Base-by-base conservation (phyloP, 495 filamentous ascomycete species). In the Elaphomyces granulatus region DNA sequence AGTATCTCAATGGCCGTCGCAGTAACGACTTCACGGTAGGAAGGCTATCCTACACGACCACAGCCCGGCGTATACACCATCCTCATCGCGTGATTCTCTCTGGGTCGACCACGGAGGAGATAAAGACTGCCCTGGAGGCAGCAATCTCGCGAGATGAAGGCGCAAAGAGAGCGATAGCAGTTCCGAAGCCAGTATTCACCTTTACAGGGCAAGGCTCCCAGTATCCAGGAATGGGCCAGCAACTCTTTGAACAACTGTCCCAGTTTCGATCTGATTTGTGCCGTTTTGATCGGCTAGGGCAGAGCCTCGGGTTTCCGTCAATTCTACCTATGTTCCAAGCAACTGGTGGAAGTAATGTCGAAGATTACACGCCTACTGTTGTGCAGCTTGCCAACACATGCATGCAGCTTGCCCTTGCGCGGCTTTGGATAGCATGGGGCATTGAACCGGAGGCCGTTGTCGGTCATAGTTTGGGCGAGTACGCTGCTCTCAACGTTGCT, bases 381-480 rank as follows among this genome's bases (percentile, higher is more conserved):
- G 74, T 83, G 4, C 87, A 94, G 53, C 68, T 92, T 20, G 83
- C 80, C 16, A 68, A 84, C 19, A 73, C 72, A 15, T 84, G 76
- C 45, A 72, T 92, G 43, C 81, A 94, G 56, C 88, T 94, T 71
- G 85, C 87, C 3, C 65, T 92, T 37, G 78, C 83, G 16, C 76
- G 75, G 36, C 71, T 86, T 41, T 94, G 87, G 87, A 59, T 49
- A 15, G 78, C 83, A 6, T 80, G 84, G 71, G 87, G 83, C 26
- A 68, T 92, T 42, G 73, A 58, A 16, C 87, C 87, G 15, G 65
- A 71, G 37, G 80, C 77, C 30, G 83, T 93, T 2, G 64, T 94
- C 26, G 87, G 87, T 16, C 87, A 95, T 63, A 92, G 84, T 54
- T 49, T 78, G 9, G 87, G 87, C 42, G 87, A 94, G 55, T 94